phyloP scores from a whole-genome alignment of 306 rosid genomes.

The Quercus suber region DNA sequence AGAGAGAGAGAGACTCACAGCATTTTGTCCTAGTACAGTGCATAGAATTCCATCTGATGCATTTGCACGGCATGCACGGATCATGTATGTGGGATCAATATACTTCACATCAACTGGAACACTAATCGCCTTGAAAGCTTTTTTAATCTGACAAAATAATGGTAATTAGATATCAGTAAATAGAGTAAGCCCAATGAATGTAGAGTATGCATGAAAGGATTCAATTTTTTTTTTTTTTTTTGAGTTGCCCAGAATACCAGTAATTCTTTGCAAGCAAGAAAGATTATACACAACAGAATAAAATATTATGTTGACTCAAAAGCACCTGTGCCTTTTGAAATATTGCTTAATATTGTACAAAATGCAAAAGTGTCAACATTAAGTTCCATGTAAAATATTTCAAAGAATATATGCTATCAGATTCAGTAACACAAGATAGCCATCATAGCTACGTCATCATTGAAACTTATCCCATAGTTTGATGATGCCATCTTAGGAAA shows the following conservation, averaged over 20 bases:
- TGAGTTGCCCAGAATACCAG: not conserved
- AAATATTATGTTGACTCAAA: not conserved
- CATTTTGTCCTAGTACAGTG: constrained; percentile 95
- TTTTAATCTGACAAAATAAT: constrained; percentile 58
- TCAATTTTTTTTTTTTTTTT: not conserved
- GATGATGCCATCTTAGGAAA: not conserved
- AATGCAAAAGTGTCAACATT: not conserved
- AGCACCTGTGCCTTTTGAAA: not conserved
- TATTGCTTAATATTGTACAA: not conserved
- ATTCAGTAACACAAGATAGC: not conserved
- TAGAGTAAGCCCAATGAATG: not conserved
- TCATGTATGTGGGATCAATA: constrained; percentile 97
- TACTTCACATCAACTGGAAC: constrained; percentile 89
- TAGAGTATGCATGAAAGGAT: not conserved
- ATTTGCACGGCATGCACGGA: constrained; percentile 93
- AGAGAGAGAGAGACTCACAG: constrained; percentile 55
- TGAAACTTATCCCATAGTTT: not conserved
- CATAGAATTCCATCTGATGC: constrained; percentile 98
- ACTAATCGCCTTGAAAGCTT: constrained; percentile 64
- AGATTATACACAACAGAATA: not conserved
- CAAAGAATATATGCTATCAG: not conserved
- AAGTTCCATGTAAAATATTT: not conserved
- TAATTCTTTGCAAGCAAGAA: not conserved
- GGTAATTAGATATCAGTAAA: constrained; percentile 1
- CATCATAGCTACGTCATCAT: not conserved